These are phyloP conservation scores for Camillea tinctor DNA, from an alignment of 2,329 filamentous ascomycete genomes.

Conservation along the genomic window DNA sequence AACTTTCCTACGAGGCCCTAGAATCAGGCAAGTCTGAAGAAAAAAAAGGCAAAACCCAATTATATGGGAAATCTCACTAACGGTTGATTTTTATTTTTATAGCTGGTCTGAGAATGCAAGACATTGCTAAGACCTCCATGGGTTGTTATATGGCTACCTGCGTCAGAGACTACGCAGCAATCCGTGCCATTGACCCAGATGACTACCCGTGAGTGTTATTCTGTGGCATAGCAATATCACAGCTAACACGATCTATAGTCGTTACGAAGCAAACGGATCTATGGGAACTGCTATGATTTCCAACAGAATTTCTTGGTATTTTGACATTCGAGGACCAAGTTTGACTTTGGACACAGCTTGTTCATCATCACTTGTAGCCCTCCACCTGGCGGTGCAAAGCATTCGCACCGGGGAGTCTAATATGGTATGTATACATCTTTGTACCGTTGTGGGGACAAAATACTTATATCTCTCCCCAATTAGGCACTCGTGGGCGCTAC, in stretches of 20 bases:
- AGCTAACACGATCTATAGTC: conserved; percentile 11
- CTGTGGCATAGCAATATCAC: too few species aligned
- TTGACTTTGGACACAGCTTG: conserved; percentile 45
- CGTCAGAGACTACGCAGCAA: conserved; percentile 28
- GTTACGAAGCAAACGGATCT: conserved; percentile 28
- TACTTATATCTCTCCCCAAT: conserved; percentile 4
- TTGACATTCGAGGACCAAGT: conserved; percentile 39
- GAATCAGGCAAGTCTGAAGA: conserved; percentile 27
- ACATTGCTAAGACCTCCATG: conserved; percentile 25
- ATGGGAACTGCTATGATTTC: conserved; percentile 34
- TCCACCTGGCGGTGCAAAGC: conserved; percentile 39
- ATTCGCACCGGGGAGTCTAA: conserved; percentile 36
- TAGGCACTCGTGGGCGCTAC: conserved; percentile 29
- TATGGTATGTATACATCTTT: conserved; percentile 15
- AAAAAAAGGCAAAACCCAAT: background rate
- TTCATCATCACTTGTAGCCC: conserved; percentile 38
- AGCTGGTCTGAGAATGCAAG: conserved; percentile 30
- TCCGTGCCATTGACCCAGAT: conserved; percentile 32
- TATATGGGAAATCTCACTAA: background rate
- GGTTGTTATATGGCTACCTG: conserved; percentile 35
- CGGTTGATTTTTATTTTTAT: background rate
- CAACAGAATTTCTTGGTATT: conserved; percentile 39
- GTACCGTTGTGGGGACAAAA: background rate
- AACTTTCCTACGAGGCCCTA: conserved; percentile 29
- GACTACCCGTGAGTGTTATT: conserved; percentile 28